Conservation (phyloP, 1,284 basidiomycete genomes). For the Naganishia liquefaciens region DNA sequence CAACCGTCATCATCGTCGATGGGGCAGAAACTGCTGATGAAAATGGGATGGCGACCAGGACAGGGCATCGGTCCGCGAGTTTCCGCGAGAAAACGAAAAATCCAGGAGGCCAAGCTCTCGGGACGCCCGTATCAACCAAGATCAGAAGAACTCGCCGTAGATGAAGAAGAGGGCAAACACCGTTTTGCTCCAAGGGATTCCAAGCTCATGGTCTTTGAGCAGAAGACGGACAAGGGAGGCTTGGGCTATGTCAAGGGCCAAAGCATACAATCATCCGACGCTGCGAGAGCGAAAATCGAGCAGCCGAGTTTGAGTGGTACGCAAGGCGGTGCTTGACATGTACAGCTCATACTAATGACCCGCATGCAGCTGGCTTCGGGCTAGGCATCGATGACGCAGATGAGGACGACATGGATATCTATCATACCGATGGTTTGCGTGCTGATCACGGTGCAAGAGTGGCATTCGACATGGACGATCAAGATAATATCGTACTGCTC, state of each 20-base stretch:
- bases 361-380: constrained; percentile 65
- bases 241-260: constrained; percentile 72
- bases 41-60: constrained; percentile 92
- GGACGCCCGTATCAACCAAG: constrained; percentile 40
- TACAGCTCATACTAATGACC: background rate
- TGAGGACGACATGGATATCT: constrained; percentile 84
- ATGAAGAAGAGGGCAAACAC: constrained; percentile 80
- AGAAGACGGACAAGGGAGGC: constrained; percentile 75
- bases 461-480: constrained; percentile 57
- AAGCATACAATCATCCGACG: constrained; percentile 58
- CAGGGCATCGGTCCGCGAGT: constrained; percentile 91
- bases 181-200: constrained; percentile 81
- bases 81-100: constrained; percentile 70
- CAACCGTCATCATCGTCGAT: constrained; percentile 58
- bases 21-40: constrained; percentile 79
- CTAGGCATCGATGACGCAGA: constrained; percentile 80
- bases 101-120: constrained; percentile 64
- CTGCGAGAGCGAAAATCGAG: constrained; percentile 35
- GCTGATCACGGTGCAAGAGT: constrained; percentile 3
- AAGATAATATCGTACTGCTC: constrained; percentile 60
- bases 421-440: constrained; percentile 58
- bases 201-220: constrained; percentile 62
- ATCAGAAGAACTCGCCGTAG: constrained; percentile 57
- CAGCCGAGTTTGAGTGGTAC: constrained; percentile 66
- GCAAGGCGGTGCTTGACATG: constrained; percentile 34